Evolutionary conservation across 2,329 filamentous ascomycete species (phyloP), one percentile per base, ranked within the genome.

Genomic region (Aspergillus brunneoviolaceus): DNA sequence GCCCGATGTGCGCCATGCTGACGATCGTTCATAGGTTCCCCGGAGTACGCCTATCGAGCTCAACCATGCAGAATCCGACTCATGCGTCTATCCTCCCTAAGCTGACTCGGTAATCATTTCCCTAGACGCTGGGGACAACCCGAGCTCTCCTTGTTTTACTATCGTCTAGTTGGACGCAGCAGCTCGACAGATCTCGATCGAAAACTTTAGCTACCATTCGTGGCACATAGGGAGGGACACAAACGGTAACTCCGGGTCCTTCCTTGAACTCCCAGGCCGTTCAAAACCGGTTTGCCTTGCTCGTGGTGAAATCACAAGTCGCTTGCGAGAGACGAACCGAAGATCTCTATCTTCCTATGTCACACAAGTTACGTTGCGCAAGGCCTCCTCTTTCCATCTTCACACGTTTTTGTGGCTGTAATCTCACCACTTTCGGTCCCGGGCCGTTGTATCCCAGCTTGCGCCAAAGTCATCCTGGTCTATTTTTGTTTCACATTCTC

Each of bases 301-400:
- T 54, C 60, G 58, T 53, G 35, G 52, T 25, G 31, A 39, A 52
- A 39, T 42, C 35, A 16, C 19, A 52, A 23, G 53, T 62, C 48
- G 49, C 51, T 62, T 59, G 54, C 51, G 49, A 59, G 58, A 48
- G 56, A 39, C 50, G n/a, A 51, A 29, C 45, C 50, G 63, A 65
- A 60, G 64, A 67, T 67, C 65, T 59, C 60, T 45, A 67, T 64
- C 65, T 62, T 57, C 49, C 52, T 54, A 58, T 57, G 50, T 61
- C 57, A 49, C 25, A 42, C 58, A 33, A 45, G 39, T 45, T 57
- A 50, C 49, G 49, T 55, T 58, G 50, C 52, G 50, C 52, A 48
- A 52, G 47, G 29, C 33, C 14, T 35, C 33, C 58, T 49, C n/a
- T 25, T 57, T 42, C 59, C 33, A 42, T 52, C 45, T 50, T 57